Evolutionary conservation across 371 early-diverging fungal species (phyloP), one percentile per base, ranked within the genome.

Genomic region (Coemansia sp.): DNA sequence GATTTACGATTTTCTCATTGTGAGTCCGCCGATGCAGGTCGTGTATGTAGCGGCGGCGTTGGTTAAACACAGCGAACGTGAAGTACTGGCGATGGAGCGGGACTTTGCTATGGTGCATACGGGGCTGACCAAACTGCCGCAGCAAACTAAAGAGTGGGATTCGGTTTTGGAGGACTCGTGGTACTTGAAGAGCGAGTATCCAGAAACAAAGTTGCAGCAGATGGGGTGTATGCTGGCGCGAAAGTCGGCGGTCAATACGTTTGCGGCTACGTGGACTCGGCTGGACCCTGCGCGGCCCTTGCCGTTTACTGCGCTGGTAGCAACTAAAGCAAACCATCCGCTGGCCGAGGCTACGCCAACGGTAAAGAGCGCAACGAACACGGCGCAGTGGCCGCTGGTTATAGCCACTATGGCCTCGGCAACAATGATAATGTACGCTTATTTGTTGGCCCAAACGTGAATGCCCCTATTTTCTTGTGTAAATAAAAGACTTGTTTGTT

Each of bases 1-100:
- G 23, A 67, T 94, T 9, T 92, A 88, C 75, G 94, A 94, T 70
- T 79, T 92, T 33, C 87, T 93, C 18, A 62, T 94, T 1, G 84
- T 84, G 25, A 85, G 84, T 42, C 88, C 87, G 63, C 93, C 93
- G 0, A 78, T 91, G 53, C 90, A 90, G 86, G 84, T 87, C 0
- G 71, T 93, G 0, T 93, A 93, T 67, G 75, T 91, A 59, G 80
- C 91, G 0, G 90, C 90, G 0, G 89, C 89, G 9, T 37, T 80
- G 57, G 18, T 71, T 42, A 52, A 56, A 4, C 79, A 55, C n/a
- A 50, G 26, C 54, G 66, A 65, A 28, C 21, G 23, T 5, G 63
- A 62, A 1, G 58, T 80, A 14, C 60, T 80, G 23, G 69, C 37
- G 2, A 67, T 60, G 23, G 81, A 77, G 7, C 67, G 59, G 2